Evolutionary conservation across 441 rosid species (phyloP).

Genomic region (Bocquillonia castaneifolia): DNA sequence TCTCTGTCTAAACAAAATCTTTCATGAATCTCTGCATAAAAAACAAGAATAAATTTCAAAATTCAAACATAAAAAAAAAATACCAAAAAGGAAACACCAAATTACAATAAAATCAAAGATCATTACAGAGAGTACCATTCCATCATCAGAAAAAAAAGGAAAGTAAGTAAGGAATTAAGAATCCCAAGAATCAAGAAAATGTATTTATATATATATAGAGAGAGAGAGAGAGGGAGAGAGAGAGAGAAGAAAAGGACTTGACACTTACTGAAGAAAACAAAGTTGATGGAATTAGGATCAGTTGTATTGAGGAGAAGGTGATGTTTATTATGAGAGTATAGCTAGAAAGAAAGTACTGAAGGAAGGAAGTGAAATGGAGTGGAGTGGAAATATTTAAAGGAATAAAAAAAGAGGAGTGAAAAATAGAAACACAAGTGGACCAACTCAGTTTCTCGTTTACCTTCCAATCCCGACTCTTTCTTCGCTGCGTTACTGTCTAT

Average conservation of each 20-base stretch:
- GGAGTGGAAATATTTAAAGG: too few relatives aligned
- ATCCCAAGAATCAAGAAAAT: slow-evolving; percentile 9
- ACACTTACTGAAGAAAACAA: neutral
- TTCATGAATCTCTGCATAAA: neutral
- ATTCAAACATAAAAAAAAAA: neutral
- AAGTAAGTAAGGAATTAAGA: neutral
- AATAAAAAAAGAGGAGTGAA: too few relatives aligned
- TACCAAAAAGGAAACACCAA: neutral
- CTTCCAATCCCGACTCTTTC: neutral
- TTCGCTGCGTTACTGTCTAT: neutral
- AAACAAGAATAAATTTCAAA: too few relatives aligned
- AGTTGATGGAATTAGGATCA: too few relatives aligned
- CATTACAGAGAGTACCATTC: too few relatives aligned
- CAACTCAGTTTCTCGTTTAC: neutral
- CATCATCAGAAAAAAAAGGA: neutral
- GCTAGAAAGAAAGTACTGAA: neutral
- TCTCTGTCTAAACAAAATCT: neutral
- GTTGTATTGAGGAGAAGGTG: too few relatives aligned
- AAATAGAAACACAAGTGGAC: neutral
- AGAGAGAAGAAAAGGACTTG: neutral
- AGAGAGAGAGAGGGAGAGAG: neutral
- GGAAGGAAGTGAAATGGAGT: neutral
- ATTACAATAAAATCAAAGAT: too few relatives aligned
- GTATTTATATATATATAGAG: neutral
- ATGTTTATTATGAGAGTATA: too few relatives aligned